These are phyloP conservation scores for Botrytis fragariae DNA, from an alignment of 2,329 filamentous ascomycete species.

Conservation along the genomic window DNA sequence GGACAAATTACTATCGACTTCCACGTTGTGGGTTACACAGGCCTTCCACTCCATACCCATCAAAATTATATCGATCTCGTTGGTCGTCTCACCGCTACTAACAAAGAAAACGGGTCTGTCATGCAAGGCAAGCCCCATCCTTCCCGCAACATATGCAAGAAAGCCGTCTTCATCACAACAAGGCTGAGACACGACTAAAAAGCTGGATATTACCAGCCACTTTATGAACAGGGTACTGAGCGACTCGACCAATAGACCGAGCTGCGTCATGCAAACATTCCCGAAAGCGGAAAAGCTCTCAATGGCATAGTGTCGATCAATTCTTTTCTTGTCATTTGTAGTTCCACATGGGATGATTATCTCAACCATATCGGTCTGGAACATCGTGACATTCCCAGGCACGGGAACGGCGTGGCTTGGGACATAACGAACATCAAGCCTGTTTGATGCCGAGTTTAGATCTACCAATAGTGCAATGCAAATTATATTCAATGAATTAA, in stretches of 20 bases:
- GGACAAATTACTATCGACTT: not conserved
- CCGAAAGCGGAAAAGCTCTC: not conserved
- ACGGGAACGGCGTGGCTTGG: not conserved
- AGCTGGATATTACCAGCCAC: not conserved
- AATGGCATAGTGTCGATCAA: not conserved
- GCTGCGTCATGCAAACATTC: not conserved
- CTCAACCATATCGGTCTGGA: not conserved
- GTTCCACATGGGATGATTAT: not conserved
- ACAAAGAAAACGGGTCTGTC: not conserved
- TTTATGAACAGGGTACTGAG: not conserved
- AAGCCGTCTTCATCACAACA: slow-evolving; percentile 4
- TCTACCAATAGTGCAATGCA: slow-evolving; percentile 1
- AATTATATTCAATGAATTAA: not conserved
- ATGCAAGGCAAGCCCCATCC: not conserved
- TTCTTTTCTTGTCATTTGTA: not conserved
- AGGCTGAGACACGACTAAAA: slow-evolving; percentile 10
- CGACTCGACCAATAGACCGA: not conserved
- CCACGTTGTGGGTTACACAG: not conserved
- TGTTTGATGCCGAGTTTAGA: not conserved
- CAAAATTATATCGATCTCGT: not conserved
- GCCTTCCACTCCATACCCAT: not conserved
- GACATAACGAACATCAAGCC: not conserved
- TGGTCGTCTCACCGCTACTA: not conserved
- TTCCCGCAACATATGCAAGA: slow-evolving; percentile 8
- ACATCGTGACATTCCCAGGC: not conserved